These are phyloP conservation scores for Camellia japonica DNA, from an alignment of 148 eudicot genomes.

Conservation along the genomic window DNA sequence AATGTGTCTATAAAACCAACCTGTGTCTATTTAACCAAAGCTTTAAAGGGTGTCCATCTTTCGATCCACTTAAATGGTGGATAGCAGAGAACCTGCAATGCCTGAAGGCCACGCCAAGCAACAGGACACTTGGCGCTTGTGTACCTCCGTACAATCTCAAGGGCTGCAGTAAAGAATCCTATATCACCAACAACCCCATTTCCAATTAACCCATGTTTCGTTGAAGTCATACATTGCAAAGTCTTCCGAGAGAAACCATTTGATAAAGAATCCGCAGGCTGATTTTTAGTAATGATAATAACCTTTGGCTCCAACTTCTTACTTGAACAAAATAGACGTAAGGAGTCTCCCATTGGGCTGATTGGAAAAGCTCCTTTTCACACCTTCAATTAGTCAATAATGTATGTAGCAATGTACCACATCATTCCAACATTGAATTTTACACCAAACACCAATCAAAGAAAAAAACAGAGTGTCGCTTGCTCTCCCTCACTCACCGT, in stretches of 20 bases:
- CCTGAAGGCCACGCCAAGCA: constrained; percentile 57
- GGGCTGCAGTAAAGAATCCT: constrained; percentile 46
- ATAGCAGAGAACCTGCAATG: constrained; percentile 46
- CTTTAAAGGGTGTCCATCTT: constrained; percentile 43
- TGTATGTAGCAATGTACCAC: no score
- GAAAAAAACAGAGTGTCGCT: no score
- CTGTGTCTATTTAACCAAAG: constrained; percentile 44
- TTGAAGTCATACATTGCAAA: constrained; percentile 31
- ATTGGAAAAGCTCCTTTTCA: constrained; percentile 16
- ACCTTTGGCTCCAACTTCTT: constrained; percentile 24
- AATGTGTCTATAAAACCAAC: constrained; percentile 25
- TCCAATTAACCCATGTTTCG: constrained; percentile 33
- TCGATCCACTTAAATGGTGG: constrained; percentile 64
- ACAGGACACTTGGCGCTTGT: constrained; percentile 52
- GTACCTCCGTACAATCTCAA: constrained; percentile 52
- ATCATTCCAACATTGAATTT: no score
- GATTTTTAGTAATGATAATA: constrained; percentile 14
- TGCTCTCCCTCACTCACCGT: no score
- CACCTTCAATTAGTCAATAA: constrained; percentile 6
- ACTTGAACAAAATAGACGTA: constrained; percentile 21
- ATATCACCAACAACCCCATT: constrained; percentile 36
- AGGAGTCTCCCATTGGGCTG: constrained; percentile 35
- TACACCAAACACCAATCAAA: no score
- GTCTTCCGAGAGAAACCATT: constrained; percentile 37
- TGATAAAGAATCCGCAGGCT: constrained; percentile 32